Evolutionary conservation across 257 asterid species (phyloP).

Genomic region (Marsdenia floribunda): DNA sequence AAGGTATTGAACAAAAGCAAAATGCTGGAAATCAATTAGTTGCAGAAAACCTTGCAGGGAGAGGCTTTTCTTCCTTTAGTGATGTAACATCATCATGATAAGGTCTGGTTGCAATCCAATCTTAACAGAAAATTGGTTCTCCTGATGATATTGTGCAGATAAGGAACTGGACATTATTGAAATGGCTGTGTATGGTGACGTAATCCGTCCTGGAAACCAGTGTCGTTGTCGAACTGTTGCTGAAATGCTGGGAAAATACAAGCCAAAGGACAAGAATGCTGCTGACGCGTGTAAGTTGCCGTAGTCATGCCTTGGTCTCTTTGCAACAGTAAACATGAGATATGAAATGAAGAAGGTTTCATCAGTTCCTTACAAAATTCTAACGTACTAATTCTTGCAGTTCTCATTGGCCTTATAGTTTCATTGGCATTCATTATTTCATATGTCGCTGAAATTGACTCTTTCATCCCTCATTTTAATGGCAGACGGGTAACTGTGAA

Average conservation of each 20-base stretch:
- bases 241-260: slow-evolving; percentile 75
- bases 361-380: background rate
- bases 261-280: slow-evolving; percentile 50
- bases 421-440: background rate
- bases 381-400: background rate
- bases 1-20: background rate
- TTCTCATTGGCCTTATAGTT: background rate
- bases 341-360: background rate
- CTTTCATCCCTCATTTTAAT: background rate
- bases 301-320: slow-evolving; percentile 5
- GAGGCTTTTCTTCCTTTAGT: background rate
- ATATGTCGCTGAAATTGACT: background rate
- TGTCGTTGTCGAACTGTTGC: slow-evolving; percentile 90
- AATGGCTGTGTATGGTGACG: slow-evolving; percentile 94
- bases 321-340: background rate
- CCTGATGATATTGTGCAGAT: slow-evolving; percentile 38
- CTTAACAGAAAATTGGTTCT: background rate
- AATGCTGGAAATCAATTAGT: background rate
- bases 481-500: background rate
- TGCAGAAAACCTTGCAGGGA: background rate
- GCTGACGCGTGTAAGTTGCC: slow-evolving; percentile 81
- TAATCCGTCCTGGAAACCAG: slow-evolving; percentile 84
- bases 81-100: background rate
- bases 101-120: background rate
- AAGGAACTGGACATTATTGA: slow-evolving; percentile 81